Conservation (phyloP, 176 grass and related monocot species). For the Oryza meridionalis region DNA sequence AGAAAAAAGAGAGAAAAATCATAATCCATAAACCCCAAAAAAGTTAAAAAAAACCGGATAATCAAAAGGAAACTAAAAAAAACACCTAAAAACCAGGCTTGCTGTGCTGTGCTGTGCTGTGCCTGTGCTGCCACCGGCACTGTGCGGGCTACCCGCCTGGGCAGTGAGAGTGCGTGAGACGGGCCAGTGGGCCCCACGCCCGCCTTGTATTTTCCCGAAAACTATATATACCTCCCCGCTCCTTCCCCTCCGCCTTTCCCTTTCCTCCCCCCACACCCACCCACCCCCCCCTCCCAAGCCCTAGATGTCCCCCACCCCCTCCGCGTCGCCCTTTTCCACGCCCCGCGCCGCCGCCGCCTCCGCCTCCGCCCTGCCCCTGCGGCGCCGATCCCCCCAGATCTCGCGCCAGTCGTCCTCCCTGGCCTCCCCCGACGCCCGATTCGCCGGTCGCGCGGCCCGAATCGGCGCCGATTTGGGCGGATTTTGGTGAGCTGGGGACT, state of each 20-base stretch:
- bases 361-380: neutral
- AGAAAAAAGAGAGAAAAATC: neutral
- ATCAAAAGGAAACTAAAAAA: neutral
- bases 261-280: constrained; percentile 55
- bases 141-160: neutral
- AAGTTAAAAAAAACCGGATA: neutral
- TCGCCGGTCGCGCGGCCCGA: constrained; percentile 33
- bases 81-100: neutral
- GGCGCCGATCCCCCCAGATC: constrained; percentile 43
- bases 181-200: constrained; percentile 23
- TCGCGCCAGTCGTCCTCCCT: constrained; percentile 23
- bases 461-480: constrained; percentile 40
- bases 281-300: constrained; percentile 42
- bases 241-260: constrained; percentile 50
- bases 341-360: constrained; percentile 10
- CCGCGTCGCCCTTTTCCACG: constrained; percentile 8
- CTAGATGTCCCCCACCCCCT: constrained; percentile 50
- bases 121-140: neutral
- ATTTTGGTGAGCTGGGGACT: constrained; percentile 4
- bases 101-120: neutral
- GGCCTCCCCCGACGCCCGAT: constrained; percentile 10
- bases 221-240: constrained; percentile 87
- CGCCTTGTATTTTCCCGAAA: constrained; percentile 90
- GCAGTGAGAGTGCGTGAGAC: constrained; percentile 49
- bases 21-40: neutral